Base-by-base conservation (phyloP, 2,329 filamentous ascomycete species). In the Aspergillus pseudonomiae region DNA sequence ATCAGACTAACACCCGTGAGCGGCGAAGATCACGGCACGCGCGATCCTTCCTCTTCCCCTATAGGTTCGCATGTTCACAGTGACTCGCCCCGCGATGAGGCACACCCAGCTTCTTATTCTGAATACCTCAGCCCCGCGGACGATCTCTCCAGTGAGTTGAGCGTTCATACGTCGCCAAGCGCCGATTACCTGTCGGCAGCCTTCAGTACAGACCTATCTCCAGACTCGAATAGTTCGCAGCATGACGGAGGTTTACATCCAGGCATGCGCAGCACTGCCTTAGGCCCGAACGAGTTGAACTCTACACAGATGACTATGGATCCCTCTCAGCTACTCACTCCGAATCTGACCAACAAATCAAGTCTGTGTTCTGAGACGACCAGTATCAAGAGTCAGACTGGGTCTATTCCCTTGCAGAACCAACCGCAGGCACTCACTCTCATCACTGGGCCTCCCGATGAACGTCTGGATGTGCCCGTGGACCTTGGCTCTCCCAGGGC, bases 281-380 rank as follows among this genome's bases (percentile, higher is more conserved):
- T 45, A 10, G 60, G 59, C n/a, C 53, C 65, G n/a, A 62, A 34
- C 54, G 65, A 60, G 24, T 62, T 65, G 34, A 34, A 61, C 34
- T 63, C 70, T 21, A 63, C 70, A 0, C 65, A 67, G 5, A 65
- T 64, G 36, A 65, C 65, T 9, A 64, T 68, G 32, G 57, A 68
- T 55, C 57, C 65, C 4, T 72, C 75, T 30, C 75, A 77, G 55
- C 74, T 78, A 41, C 70, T 78, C 32, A 75, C 72, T 19, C 73
- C 75, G 24, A 72, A 73, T 36, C 71, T 70, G 26, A 75, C 74
- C 4, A 73, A 73, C 58, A 69, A 74, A 26, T 69, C 72, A 14
- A 75, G 71, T 57, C 71, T 76, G 21, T 63, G 70, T 3, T 72
- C 75, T 9, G 70, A 74, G 43, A 55, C 59, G 24, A 67, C 66